Percentiles rank a stretch among this genome's conserved stretches.
phyloP scores from a whole-genome alignment of 495 filamentous ascomycete species.

The Aspergillus conjunctus region DNA sequence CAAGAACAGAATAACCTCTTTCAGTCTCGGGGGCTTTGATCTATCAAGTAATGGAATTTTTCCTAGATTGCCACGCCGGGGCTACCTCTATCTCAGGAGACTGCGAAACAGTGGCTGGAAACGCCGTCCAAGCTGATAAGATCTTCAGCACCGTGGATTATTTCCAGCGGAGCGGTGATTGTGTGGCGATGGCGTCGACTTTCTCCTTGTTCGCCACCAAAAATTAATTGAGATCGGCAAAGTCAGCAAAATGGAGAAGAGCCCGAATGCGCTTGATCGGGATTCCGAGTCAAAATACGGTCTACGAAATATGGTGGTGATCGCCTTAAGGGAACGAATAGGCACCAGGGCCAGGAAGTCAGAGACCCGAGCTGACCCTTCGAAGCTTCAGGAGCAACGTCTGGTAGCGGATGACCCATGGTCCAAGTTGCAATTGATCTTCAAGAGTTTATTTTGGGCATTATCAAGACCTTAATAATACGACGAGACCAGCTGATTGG shows the following conservation, averaged over 20 bases:
- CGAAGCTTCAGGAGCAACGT: background rate
- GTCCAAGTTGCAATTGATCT: slow-evolving; percentile 7
- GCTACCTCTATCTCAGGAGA: background rate
- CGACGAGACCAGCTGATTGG: background rate
- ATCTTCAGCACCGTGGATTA: background rate
- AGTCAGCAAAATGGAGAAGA: no score
- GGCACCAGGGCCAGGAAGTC: background rate
- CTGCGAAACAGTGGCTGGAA: background rate
- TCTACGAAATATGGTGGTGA: background rate
- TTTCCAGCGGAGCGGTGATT: background rate
- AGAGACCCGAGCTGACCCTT: background rate
- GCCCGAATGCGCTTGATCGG: background rate
- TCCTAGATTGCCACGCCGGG: no score
- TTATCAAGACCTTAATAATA: slow-evolving; percentile 5
- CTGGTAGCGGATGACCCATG: background rate
- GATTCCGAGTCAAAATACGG: background rate
- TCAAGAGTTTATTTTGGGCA: slow-evolving; percentile 14
- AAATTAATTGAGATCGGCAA: slow-evolving; percentile 2
- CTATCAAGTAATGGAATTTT: background rate
- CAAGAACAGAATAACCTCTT: background rate
- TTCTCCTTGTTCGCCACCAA: background rate
- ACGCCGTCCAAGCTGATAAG: background rate
- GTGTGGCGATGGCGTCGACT: background rate
- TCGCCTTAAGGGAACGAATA: background rate
- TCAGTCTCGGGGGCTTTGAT: slow-evolving; percentile 9